Base-by-base conservation (phyloP, 495 filamentous ascomycete species). In the Xylaria palmicola region DNA sequence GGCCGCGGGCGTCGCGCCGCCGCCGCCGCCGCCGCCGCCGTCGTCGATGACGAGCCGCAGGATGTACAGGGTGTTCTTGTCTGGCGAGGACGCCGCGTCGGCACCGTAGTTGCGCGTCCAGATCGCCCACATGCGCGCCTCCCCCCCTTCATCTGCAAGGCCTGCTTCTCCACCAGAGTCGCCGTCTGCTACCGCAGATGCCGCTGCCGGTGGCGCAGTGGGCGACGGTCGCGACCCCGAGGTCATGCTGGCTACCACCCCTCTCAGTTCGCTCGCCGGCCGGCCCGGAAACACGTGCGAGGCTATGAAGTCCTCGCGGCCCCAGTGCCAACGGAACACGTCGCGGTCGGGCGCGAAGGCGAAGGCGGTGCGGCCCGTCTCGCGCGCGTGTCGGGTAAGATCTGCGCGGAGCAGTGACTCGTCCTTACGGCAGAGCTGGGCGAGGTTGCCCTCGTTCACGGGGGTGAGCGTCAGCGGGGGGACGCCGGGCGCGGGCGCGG, bases 271-370 rank as follows among this genome's bases (percentile, higher is more conserved):
- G 0, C 90, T 88, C 3, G 68, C 65, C 40, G 69, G 70, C 3
- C 60, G 43, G 9, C 12, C 60, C 10, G 60, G 52, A 26, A 79
- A 79, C 24, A 79, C 74, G 49, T 82, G 80, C 44, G 81, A 74
- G 1, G 79, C 81, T 59, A 92, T 88, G 69, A 91, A 97, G 39
- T 95, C 90, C 77, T 97, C 93, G 36, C 94, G 83, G 27, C 85
- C 82, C 72, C 92, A 84, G 70, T 96, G 92, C 93, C 94, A 98
- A 57, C 85, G 75, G 65, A 93, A 81, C 9, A 88, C 83, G 27
- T 89, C 83, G 50, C 84, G 76, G 60, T 92, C 85, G 2, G 94
- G 94, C 37, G 89, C 59, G 13, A 97, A 75, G 0, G 92, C 89
- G 3, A 94, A 82, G 20, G 75, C 74, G 4, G 73, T 80, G 26